Conservation (phyloP, 495 filamentous ascomycete genomes). For the Mycothermus thermophilus region DNA sequence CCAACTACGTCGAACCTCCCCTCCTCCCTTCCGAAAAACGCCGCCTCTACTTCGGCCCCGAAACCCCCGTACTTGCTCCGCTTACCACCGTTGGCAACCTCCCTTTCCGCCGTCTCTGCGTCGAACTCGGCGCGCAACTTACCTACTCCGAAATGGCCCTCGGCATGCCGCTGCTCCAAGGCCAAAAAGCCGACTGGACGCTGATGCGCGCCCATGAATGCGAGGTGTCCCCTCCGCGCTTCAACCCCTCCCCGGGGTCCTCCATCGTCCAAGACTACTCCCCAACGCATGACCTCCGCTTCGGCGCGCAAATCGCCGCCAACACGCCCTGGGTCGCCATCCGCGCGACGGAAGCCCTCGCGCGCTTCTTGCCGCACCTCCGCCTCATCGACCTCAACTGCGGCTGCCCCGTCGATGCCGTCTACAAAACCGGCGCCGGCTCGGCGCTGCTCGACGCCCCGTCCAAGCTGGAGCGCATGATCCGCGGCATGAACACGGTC, state of each 20-base stretch:
- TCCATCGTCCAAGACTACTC: constrained; percentile 58
- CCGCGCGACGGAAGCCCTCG: constrained; percentile 73
- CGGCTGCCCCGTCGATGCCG: constrained; percentile 89
- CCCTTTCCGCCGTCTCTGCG: constrained; percentile 88
- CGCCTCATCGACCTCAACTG: constrained; percentile 91
- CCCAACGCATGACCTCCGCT: constrained; percentile 67
- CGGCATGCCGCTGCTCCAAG: constrained; percentile 80
- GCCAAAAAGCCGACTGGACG: constrained; percentile 84
- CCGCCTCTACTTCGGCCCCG: constrained; percentile 78
- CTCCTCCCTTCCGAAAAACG: constrained; percentile 85
- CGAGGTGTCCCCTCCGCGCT: constrained; percentile 55
- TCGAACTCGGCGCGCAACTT: constrained; percentile 73
- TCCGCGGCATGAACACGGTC: constrained; percentile 88
- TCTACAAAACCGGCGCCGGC: constrained; percentile 74
- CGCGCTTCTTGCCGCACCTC: constrained; percentile 59
- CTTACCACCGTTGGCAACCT: constrained; percentile 89
- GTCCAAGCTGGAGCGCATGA: constrained; percentile 76
- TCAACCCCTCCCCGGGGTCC: constrained; percentile 23
- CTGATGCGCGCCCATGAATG: constrained; percentile 78
- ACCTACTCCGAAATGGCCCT: constrained; percentile 99
- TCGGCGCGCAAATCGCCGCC: constrained; percentile 82
- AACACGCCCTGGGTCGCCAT: constrained; percentile 78
- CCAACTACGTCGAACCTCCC: constrained; percentile 68
- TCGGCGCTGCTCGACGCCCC: constrained; percentile 84
- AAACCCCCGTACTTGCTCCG: constrained; percentile 83